A percentile compares a stretch with the other conserved stretches of the same genome.
phyloP scores from a whole-genome alignment of 352 stramenopile species.

The Phytophthora pini region DNA sequence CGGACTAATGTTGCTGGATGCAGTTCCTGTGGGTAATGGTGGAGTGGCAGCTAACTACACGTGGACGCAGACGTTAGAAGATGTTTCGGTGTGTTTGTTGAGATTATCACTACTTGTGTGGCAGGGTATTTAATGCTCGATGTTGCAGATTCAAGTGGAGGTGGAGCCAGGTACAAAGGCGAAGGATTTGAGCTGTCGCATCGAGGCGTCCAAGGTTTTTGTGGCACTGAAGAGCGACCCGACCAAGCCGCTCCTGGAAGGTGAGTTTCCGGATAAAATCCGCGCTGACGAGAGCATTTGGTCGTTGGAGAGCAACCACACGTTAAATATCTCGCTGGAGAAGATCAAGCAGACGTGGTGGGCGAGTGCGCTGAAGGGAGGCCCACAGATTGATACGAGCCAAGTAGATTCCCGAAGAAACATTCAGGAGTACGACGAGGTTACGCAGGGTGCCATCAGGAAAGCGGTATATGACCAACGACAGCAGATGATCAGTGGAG shows the following conservation, averaged over 20 bases:
- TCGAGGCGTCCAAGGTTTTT: slow-evolving; percentile 87
- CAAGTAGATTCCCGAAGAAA: slow-evolving; percentile 97
- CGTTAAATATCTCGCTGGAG: slow-evolving; percentile 91
- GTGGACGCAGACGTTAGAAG: slow-evolving; percentile 98
- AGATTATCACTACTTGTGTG: slow-evolving; percentile 2
- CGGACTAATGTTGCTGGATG: slow-evolving; percentile 9
- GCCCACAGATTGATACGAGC: slow-evolving; percentile 97
- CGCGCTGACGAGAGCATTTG: slow-evolving; percentile 98
- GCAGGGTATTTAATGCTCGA: background rate
- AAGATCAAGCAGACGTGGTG: slow-evolving; percentile 99
- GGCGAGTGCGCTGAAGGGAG: slow-evolving; percentile 91
- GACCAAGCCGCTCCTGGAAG: slow-evolving; percentile 65
- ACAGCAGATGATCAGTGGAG: slow-evolving; percentile 86
- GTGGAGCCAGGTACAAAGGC: slow-evolving; percentile 90
- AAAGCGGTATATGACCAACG: slow-evolving; percentile 98
- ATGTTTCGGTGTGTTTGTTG: slow-evolving; percentile 84
- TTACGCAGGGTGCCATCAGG: slow-evolving; percentile 97
- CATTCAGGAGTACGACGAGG: slow-evolving; percentile 97
- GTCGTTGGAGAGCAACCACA: slow-evolving; percentile 89
- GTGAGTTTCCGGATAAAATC: slow-evolving; percentile 92
- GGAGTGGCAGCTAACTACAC: slow-evolving; percentile 90
- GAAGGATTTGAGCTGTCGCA: slow-evolving; percentile 92
- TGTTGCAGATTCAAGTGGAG: slow-evolving; percentile 77
- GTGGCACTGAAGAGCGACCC: slow-evolving; percentile 73
- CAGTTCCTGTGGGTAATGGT: slow-evolving; percentile 92